A percentile compares a stretch with the other conserved stretches of the same genome.
These are phyloP conservation scores for Carpinus fangiana DNA, from an alignment of 306 rosid genomes.

Conservation along the genomic window DNA sequence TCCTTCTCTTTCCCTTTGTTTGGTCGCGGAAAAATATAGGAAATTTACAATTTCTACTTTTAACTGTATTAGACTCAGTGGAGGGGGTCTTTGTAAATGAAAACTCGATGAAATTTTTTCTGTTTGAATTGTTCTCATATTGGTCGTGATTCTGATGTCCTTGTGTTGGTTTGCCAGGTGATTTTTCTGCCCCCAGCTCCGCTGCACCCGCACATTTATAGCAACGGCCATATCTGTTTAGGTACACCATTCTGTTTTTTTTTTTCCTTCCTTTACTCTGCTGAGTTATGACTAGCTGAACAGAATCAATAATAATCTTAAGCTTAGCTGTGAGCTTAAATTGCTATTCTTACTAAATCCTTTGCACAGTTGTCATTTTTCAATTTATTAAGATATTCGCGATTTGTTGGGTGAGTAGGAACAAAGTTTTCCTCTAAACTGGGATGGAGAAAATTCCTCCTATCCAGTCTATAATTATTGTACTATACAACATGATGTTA, in stretches of 20 bases:
- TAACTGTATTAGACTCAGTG: neutral
- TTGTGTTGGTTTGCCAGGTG: neutral
- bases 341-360: neutral
- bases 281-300: neutral
- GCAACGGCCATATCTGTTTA: constrained; percentile 14
- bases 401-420: neutral
- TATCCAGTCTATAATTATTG: neutral
- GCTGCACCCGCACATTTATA: constrained; percentile 14
- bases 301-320: neutral
- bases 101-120: neutral
- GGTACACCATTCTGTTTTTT: neutral
- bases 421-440: too few species aligned
- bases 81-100: neutral
- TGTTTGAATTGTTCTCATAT: neutral
- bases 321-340: neutral
- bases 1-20: neutral
- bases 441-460: too few species aligned
- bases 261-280: neutral
- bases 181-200: constrained; percentile 6
- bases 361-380: neutral
- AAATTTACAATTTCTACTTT: neutral
- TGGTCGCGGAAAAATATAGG: neutral
- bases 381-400: neutral
- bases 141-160: neutral
- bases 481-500: neutral